Evolutionary conservation across 2,329 filamentous ascomycete species (phyloP), one percentile per base, ranked within the genome.

Genomic region (Drechmeria coniospora): DNA sequence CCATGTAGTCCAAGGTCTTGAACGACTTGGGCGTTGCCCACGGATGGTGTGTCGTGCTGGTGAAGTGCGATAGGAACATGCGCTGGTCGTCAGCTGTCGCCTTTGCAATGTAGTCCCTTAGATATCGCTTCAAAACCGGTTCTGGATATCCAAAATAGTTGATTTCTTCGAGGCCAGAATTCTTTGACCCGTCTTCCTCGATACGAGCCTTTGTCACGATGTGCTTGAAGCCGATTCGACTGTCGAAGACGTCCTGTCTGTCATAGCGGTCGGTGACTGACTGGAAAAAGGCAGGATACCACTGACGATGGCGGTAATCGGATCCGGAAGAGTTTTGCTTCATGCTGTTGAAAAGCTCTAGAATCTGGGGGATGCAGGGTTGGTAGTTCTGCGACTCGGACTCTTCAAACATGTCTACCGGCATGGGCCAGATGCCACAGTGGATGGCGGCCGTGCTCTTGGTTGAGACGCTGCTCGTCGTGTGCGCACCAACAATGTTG

Each of bases 341-440:
- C 6, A 47, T 34, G 4, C 25, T 20, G 23, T 50, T 51, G 32
- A 54, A 31, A 8, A 45, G 40, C 8, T 52, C 39, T 1, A 52
- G 31, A 11, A 50, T 32, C 2, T 51, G 54, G 1, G 58, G 53
- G 25, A 61, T 32, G 25, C 58, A 61, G 0, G 58, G 58, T 23
- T 61, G 57, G 35, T 61, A 61, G 17, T 58, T 43, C 24, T 59
- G 52, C 10, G 55, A 42, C n/a, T 50, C 38, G 25, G 49, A 50
- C 29, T 61, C 58, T 57, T 59, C 30, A 53, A 55, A 36, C 33
- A 33, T 36, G 25, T 61, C 56, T 2, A 46, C 51, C 2, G 54
- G 46, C 6, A 61, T 33, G 2, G 57, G 56, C 1, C 43, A 48
- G 8, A 59, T 38, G 6, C 58, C 57, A 25, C 58, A 61, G 9